Evolutionary conservation across 116 monocot genomes (phyloP), one percentile per base, ranked within the genome.

Genomic region (Dioscorea cayenensis): DNA sequence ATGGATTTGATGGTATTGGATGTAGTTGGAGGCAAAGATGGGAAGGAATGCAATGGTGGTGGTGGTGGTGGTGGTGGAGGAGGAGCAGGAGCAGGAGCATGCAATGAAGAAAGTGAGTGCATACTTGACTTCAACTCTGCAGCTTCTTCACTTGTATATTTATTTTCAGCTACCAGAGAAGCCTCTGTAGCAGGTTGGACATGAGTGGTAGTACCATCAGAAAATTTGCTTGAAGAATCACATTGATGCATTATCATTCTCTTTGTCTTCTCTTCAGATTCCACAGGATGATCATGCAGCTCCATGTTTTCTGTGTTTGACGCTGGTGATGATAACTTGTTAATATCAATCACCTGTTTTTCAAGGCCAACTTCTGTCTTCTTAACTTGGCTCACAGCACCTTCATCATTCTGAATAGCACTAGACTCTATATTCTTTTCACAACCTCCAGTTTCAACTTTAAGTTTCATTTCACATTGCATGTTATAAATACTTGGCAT

Each of bases 171-270:
- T 67, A 75, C 80, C 5, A 72, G 18, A 55, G n/a, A 2, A 55
- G 55, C 1, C 5, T 1, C 77, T 60, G 85, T 66, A 68, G 85
- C 83, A 73, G 85, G 71, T 69, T 85, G 81, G 60, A 52, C 71
- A 76, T 79, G 71, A 66, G 79, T 72, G 48, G 79, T 71, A 48
- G 55, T 67, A 65, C 77, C 74, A 71, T 76, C 76, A 28, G 83
- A 81, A n/a, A 36, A 51, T 70, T 81, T 85, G 21, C 74, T 81
- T 21, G 81, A 83, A 25, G 81, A 76, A 18, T 81, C 74, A 83
- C 86, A 89, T 65, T 86, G 63, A 67, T 67, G 59, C 52, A 86
- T 43, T 66, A 72, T 74, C 76, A 73, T 85, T 23, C n/a, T 68
- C 63, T 80, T 80, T 60, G 67, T 23, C 37, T 64, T 74, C 32